Evolutionary conservation across 2,329 filamentous ascomycete species (phyloP), one percentile per base, ranked within the genome.

Genomic region (Uncinocarpus reesii): DNA sequence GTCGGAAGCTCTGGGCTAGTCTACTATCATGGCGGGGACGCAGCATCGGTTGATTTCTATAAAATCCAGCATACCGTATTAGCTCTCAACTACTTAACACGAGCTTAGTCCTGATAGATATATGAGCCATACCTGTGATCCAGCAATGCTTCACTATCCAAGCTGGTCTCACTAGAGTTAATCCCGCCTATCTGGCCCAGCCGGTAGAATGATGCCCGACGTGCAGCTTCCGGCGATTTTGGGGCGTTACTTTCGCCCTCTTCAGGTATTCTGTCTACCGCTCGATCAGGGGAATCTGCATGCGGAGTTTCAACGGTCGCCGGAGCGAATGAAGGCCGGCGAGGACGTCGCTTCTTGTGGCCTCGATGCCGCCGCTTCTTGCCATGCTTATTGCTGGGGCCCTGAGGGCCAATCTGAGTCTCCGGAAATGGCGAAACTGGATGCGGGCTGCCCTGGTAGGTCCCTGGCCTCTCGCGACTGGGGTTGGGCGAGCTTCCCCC

Each of bases 101-200:
- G 26, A 11, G 26, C 26, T 29, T 2, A 29, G 11, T 8, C 20
- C 20, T 38, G 16, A 21, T 38, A 7, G 20, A 13, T 41, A 23
- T 4, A 23, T 48, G 42, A 38, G 41, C 54, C 69, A 53, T 68
- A 84, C 80, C 87, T 79, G 65, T 96, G 90, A 66, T 96, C 90
- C 15, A 96, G 71, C 56, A 96, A 70, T 6, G 79, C 82, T 62
- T 94, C 83, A 64, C 88, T 95, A 56, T 95, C 90, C 54, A 96
- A 71, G 64, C 90, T 96, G 0, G 85, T 88, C 58, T 77, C 81
- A 68, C 90, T 96, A 54, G 81, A 62, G 61, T 84, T 86, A 37
- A 70, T 66, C 6, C 71, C 60, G 18, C 60, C 55, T 40, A 60
- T 55, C 52, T 67, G 65, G n/a, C 60, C 60, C 44, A 78, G 59